phyloP scores from a whole-genome alignment of 345 rosid species.

The Viola odorata region DNA sequence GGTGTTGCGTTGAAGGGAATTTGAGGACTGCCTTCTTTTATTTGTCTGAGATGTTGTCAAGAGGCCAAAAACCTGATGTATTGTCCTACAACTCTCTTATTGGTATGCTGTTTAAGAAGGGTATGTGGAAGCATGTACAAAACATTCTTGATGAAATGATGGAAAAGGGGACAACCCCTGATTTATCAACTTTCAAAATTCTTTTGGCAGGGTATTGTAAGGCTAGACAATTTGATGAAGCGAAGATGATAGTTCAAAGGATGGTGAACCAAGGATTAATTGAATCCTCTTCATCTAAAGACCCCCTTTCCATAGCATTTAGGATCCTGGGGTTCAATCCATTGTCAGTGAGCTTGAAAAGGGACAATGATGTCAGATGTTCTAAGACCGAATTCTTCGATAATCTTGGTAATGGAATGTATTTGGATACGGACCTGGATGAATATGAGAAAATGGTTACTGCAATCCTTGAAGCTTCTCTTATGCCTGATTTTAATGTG shows the following conservation, averaged over 20 bases:
- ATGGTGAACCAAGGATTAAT: constrained; percentile 50
- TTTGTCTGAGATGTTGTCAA: constrained; percentile 46
- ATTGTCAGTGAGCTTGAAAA: constrained; percentile 53
- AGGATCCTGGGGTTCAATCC: constrained; percentile 51
- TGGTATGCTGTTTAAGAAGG: constrained; percentile 47
- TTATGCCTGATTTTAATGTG: constrained; percentile 48
- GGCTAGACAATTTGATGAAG: constrained; percentile 65
- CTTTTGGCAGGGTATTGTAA: constrained; percentile 69
- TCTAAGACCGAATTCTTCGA: constrained; percentile 68
- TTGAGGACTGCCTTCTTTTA: constrained; percentile 40
- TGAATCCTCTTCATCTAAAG: constrained; percentile 40
- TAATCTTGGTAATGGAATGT: constrained; percentile 76
- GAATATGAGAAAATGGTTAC: constrained; percentile 48
- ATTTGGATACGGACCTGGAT: constrained; percentile 57
- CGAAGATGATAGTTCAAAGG: constrained; percentile 36
- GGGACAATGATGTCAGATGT: constrained; percentile 50
- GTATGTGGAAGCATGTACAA: constrained; percentile 47
- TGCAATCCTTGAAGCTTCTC: constrained; percentile 39
- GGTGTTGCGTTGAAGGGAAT: constrained; percentile 61
- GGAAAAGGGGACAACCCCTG: constrained; percentile 32
- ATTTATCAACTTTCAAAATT: constrained; percentile 42
- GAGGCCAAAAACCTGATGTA: constrained; percentile 48
- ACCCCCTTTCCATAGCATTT: constrained; percentile 60
- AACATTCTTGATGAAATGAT: constrained; percentile 55
- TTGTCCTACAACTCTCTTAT: constrained; percentile 52